phyloP scores from a whole-genome alignment of 495 filamentous ascomycete species.

The Cryomyces antarcticus region DNA sequence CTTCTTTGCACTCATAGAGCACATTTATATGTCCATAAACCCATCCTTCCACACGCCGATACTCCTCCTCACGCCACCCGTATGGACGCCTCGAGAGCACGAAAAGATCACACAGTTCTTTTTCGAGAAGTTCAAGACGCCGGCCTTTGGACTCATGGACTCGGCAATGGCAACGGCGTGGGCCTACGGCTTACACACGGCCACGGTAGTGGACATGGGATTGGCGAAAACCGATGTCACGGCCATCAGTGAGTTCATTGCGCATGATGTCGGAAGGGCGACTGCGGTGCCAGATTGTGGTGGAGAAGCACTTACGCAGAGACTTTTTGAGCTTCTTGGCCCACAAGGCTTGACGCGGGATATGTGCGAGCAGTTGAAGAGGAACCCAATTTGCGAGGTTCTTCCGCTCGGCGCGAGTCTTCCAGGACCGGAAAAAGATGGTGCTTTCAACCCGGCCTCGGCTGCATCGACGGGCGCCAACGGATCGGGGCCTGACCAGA shows the following conservation, averaged over 20 bases:
- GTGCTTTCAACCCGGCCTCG: slow-evolving; percentile 38
- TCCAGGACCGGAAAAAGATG: slow-evolving; percentile 29
- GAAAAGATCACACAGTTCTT: slow-evolving; percentile 75
- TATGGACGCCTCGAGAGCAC: slow-evolving; percentile 66
- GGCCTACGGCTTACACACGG: slow-evolving; percentile 53
- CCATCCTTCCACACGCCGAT: slow-evolving; percentile 89
- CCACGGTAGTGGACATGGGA: slow-evolving; percentile 78
- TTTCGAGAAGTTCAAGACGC: slow-evolving; percentile 91
- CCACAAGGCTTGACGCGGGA: slow-evolving; percentile 54
- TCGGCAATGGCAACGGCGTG: slow-evolving; percentile 65
- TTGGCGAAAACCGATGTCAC: slow-evolving; percentile 81
- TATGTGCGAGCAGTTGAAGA: slow-evolving; percentile 92
- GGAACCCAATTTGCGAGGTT: slow-evolving; percentile 72
- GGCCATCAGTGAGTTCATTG: slow-evolving; percentile 56
- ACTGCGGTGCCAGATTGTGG: slow-evolving; percentile 51
- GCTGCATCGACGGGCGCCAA: slow-evolving; percentile 32
- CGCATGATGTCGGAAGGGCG: slow-evolving; percentile 38
- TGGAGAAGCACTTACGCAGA: slow-evolving; percentile 73
- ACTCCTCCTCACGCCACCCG: slow-evolving; percentile 65
- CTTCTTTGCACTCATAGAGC: slow-evolving; percentile 74
- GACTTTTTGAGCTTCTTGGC: slow-evolving; percentile 46
- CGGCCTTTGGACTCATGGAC: slow-evolving; percentile 72
- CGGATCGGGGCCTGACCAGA: slow-evolving; percentile 18
- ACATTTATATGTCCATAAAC: slow-evolving; percentile 71
- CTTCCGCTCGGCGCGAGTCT: slow-evolving; percentile 44